Conservation (phyloP, 306 rosid species). For the Sophora flavescens region DNA sequence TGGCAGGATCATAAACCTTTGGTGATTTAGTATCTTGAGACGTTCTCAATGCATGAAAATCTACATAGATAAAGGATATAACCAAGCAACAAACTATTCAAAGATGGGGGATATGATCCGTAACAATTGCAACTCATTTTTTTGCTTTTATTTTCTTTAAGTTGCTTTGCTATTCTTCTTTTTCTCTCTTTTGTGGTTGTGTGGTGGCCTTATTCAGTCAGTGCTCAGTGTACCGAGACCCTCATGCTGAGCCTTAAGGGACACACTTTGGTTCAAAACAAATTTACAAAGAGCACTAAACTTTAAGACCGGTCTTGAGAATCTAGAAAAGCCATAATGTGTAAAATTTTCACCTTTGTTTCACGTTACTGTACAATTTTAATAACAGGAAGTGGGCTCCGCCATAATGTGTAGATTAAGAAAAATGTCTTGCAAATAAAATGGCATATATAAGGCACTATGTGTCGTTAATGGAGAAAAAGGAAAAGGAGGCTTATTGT, state of each 20-base stretch:
- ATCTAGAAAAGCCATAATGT: conserved; percentile 53
- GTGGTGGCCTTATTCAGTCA: conserved; percentile 53
- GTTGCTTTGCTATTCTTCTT: conserved; percentile 57
- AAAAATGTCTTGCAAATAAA: neutral
- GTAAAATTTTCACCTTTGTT: conserved; percentile 37
- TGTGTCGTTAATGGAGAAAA: too few relatives aligned
- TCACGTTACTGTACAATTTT: conserved; percentile 40
- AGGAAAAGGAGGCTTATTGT: too few relatives aligned
- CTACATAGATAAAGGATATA: conserved; percentile 41
- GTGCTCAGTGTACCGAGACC: conserved; percentile 42
- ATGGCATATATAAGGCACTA: too few relatives aligned
- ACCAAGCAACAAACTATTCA: conserved; percentile 47
- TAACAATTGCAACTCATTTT: conserved; percentile 51
- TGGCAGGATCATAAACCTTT: neutral
- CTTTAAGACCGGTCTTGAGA: conserved; percentile 82
- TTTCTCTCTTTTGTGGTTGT: conserved; percentile 48
- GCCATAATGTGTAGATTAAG: conserved; percentile 37
- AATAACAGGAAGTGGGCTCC: conserved; percentile 52
- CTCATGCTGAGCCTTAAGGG: conserved; percentile 45
- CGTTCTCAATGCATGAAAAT: conserved; percentile 14
- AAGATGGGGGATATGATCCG: conserved; percentile 46
- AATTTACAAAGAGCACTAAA: conserved; percentile 51
- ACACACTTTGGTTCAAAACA: conserved; percentile 54
- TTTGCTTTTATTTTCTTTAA: conserved; percentile 59
- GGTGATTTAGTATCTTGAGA: neutral